Evolutionary conservation across 2,329 filamentous ascomycete species (phyloP).

Genomic region (Chaetomiaceae sp.): DNA sequence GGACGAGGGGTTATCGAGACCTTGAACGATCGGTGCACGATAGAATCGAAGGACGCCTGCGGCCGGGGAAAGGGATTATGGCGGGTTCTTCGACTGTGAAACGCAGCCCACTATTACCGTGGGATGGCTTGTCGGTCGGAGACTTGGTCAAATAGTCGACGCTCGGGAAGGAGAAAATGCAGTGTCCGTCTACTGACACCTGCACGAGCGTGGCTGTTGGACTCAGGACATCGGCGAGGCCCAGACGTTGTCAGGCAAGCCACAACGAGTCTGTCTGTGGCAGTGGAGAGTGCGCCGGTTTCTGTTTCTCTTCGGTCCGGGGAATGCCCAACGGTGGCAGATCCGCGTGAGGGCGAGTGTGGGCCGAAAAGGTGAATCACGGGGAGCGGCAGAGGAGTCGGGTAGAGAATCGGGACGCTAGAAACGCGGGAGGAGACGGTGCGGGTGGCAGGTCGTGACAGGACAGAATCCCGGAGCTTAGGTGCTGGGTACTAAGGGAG

Average conservation of each 20-base stretch:
- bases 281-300: slow-evolving; percentile 7
- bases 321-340: slow-evolving; percentile 9
- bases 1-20: slow-evolving; percentile 6
- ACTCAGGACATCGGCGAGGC: slow-evolving; percentile 21
- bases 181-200: slow-evolving; percentile 23
- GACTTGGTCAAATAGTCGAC: slow-evolving; percentile 14
- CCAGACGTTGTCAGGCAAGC: slow-evolving; percentile 6
- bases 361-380: slow-evolving; percentile 4
- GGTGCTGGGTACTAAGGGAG: background rate
- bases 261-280: background rate
- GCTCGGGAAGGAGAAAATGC: slow-evolving; percentile 7
- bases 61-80: slow-evolving; percentile 38
- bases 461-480: slow-evolving; percentile 12
- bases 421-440: slow-evolving; percentile 11
- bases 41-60: slow-evolving; percentile 51
- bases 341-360: slow-evolving; percentile 12
- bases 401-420: slow-evolving; percentile 2
- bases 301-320: slow-evolving; percentile 1
- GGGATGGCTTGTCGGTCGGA: slow-evolving; percentile 28
- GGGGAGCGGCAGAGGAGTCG: slow-evolving; percentile 1
- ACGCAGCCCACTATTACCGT: slow-evolving; percentile 43
- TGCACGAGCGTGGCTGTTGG: slow-evolving; percentile 19
- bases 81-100: slow-evolving; percentile 35
- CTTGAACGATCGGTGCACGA: slow-evolving; percentile 26
- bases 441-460: slow-evolving; percentile 16